These are phyloP conservation scores for Davidsoniella australis DNA, from an alignment of 2,329 filamentous ascomycete species.

Conservation along the genomic window DNA sequence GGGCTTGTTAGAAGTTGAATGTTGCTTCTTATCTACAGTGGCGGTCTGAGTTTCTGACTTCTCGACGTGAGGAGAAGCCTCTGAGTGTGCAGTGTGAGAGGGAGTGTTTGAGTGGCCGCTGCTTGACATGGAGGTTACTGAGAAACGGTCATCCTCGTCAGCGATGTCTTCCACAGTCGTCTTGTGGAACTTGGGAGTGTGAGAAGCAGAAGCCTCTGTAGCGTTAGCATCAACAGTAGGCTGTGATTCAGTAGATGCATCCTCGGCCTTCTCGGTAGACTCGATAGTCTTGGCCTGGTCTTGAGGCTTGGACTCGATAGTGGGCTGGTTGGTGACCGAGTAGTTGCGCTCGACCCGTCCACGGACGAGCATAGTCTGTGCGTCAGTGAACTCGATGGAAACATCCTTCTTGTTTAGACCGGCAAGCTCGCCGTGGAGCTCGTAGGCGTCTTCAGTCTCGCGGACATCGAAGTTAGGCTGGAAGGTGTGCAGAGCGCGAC, in stretches of 20 bases:
- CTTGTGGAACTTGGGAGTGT: constrained; percentile 28
- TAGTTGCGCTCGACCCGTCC: constrained; percentile 51
- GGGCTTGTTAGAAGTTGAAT: background rate
- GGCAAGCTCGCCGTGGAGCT: constrained; percentile 66
- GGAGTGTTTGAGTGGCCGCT: constrained; percentile 7
- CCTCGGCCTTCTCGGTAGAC: constrained; percentile 31
- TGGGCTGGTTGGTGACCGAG: constrained; percentile 28
- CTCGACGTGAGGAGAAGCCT: constrained; percentile 17
- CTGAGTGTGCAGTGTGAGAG: constrained; percentile 11
- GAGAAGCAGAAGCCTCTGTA: constrained; percentile 13
- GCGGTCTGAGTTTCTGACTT: constrained; percentile 20
- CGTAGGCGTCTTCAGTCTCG: constrained; percentile 50
- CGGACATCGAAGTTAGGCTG: constrained; percentile 63
- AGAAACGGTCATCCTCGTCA: constrained; percentile 16
- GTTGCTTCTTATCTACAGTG: constrained; percentile 14
- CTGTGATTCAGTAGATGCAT: background rate
- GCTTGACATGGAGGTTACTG: constrained; percentile 14
- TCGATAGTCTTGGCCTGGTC: constrained; percentile 20
- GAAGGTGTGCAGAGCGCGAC: constrained; percentile 35
- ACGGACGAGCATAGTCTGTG: constrained; percentile 53
- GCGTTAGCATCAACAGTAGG: constrained; percentile 46
- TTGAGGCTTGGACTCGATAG: constrained; percentile 20
- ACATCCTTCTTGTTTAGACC: constrained; percentile 59
- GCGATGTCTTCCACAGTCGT: constrained; percentile 47
- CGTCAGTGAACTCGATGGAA: constrained; percentile 62